Evolutionary conservation across 2,329 filamentous ascomycete species (phyloP).

Genomic region (Verticillium isaacii): DNA sequence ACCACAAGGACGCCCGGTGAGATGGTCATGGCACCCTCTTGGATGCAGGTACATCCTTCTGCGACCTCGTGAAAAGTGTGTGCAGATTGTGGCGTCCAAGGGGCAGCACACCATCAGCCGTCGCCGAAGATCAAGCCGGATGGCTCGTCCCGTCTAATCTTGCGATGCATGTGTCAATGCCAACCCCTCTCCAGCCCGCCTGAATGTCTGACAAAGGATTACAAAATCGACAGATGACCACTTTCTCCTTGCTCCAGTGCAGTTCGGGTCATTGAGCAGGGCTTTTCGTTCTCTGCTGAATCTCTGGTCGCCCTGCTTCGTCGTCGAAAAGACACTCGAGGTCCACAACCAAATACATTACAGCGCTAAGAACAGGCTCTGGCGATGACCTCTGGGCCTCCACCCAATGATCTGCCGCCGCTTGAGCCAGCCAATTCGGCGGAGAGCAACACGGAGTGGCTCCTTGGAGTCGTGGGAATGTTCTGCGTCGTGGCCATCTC

Average conservation of each 20-base stretch:
- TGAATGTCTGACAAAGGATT: background rate
- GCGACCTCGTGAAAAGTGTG: background rate
- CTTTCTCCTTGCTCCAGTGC: background rate
- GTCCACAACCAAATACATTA: background rate
- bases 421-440: conserved; percentile 14
- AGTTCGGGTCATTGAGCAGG: background rate
- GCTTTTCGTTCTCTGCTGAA: background rate
- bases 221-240: background rate
- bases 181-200: background rate
- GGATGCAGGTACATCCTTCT: background rate
- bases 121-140: background rate
- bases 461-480: conserved; percentile 14
- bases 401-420: background rate
- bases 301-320: background rate
- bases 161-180: background rate
- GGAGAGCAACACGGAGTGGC: conserved; percentile 18
- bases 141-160: background rate
- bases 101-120: background rate
- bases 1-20: no score
- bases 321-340: background rate
- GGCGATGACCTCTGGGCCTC: background rate
- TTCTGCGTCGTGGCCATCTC: conserved; percentile 18
- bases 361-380: background rate
- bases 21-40: background rate
- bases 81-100: background rate